Base-by-base conservation (phyloP, 768 basidiomycete species). In the Suillus sp. region DNA sequence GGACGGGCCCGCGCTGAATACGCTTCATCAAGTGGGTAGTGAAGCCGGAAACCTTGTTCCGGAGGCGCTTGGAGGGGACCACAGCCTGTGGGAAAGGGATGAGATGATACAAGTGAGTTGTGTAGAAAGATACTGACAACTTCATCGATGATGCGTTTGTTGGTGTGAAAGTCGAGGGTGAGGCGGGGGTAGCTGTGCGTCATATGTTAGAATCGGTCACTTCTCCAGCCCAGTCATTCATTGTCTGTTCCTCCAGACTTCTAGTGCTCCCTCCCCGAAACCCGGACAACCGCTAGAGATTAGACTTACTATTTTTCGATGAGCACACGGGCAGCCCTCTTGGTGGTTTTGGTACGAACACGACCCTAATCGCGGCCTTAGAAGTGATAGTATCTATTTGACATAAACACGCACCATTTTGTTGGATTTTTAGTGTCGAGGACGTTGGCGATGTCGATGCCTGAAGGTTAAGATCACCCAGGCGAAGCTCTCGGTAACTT, bases 21-120 rank as follows among this genome's bases (percentile, higher is more conserved):
- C 97, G 95, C 87, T 95, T 98, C 97, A 99, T 99, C 78, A 99
- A 84, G 78, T 99, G 97, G 72, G 97, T 99, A 64, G 97, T 99
- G 88, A 99, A 99, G 54, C 97, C 97, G 13, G 96, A 90, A 75
- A 99, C 92, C 87, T 99, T 99, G 92, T 99, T 99, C 77, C 97
- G 89, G 72, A 99, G 89, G 70, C 96, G 94, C 83, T 99, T 99
- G 62, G 97, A 98, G 64, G 96, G 96, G 69, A 99, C 96, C 68
- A 92, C 82, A 64, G 94, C 93, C 93, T 94, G 60, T 34, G 32
- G 38, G 27, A 62, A 55, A 43, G 34, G 7, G 10, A 38, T 62
- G 48, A 65, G 65, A 32, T 5, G 27, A 20, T 42, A 14, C 60
- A 48, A 40, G 10, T 22, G 34, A 8, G 25, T 25, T 16, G 16